Conservation (phyloP, 495 filamentous ascomycete species). For the Penicillium herquei region DNA sequence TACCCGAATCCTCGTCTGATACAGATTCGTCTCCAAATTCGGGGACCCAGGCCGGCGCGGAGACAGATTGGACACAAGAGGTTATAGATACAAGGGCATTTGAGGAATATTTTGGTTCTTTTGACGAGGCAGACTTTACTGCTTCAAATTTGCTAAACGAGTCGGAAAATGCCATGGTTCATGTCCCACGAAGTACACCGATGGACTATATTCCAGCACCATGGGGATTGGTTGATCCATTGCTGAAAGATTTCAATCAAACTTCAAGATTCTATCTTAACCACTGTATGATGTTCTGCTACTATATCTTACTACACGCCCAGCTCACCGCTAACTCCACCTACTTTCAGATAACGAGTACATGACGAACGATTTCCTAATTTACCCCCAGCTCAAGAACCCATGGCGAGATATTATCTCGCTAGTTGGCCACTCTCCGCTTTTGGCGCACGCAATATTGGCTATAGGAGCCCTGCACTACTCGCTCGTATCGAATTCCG, state of each 20-base stretch:
- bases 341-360: conserved; percentile 32
- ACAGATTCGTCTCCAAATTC: conserved; percentile 18
- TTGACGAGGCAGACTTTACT: background rate
- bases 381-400: conserved; percentile 42
- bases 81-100: background rate
- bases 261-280: conserved; percentile 39
- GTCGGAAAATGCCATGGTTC: conserved; percentile 10
- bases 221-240: conserved; percentile 42
- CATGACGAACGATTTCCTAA: conserved; percentile 33
- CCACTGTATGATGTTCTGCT: conserved; percentile 33
- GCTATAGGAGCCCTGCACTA: conserved; percentile 46
- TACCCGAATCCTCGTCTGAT: conserved; percentile 20
- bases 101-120: background rate
- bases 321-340: background rate
- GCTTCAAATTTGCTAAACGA: conserved; percentile 2
- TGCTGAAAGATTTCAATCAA: conserved; percentile 39
- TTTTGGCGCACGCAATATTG: conserved; percentile 37
- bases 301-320: no score
- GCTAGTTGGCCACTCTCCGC: conserved; percentile 38
- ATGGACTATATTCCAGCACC: conserved; percentile 25
- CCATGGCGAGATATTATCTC: conserved; percentile 41
- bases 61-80: conserved; percentile 18
- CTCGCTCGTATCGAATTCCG: conserved; percentile 34
- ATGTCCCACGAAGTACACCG: conserved; percentile 7
- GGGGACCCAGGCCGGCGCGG: conserved; percentile 17